Conservation (phyloP, 2,329 filamentous ascomycete genomes). For the Penicillium sclerotigenum region DNA sequence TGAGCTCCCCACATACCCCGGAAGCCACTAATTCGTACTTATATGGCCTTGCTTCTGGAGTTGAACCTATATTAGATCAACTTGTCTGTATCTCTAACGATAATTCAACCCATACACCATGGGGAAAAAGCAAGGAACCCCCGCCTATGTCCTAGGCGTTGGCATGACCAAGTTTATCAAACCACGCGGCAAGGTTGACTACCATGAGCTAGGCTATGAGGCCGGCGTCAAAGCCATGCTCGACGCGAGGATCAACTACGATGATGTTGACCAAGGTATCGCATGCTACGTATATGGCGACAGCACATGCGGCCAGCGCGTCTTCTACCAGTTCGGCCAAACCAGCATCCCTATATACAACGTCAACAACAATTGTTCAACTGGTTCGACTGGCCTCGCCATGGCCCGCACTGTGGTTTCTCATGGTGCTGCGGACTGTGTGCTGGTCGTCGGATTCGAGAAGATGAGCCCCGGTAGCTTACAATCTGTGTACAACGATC, state of each 20-base stretch:
- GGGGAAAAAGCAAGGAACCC: constrained; percentile 51
- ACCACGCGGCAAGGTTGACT: constrained; percentile 88
- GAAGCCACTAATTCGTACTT: not conserved
- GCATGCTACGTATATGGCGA: constrained; percentile 99
- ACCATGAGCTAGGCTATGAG: constrained; percentile 91
- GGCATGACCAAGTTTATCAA: constrained; percentile 99
- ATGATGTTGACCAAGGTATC: constrained; percentile 89
- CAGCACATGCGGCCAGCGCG: constrained; percentile 88
- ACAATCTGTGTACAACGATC: constrained; percentile 78
- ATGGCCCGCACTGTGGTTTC: constrained; percentile 78
- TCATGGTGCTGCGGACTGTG: constrained; percentile 78
- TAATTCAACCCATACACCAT: constrained; percentile 42
- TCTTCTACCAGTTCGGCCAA: constrained; percentile 99
- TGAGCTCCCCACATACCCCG: constrained; percentile 8
- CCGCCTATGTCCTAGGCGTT: constrained; percentile 87
- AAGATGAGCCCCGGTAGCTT: constrained; percentile 96
- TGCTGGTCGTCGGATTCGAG: constrained; percentile 92
- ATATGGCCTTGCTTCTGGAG: not conserved
- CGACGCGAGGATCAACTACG: constrained; percentile 79
- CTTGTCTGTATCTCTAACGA: not conserved
- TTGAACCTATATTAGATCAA: not conserved
- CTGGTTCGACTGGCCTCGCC: constrained; percentile 84
- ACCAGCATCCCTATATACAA: constrained; percentile 95
- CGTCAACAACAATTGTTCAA: constrained; percentile 98
- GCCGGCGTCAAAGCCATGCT: constrained; percentile 83